Evolutionary conservation across 2,329 filamentous ascomycete genomes (phyloP).

Genomic region (Alternaria conjuncta): DNA sequence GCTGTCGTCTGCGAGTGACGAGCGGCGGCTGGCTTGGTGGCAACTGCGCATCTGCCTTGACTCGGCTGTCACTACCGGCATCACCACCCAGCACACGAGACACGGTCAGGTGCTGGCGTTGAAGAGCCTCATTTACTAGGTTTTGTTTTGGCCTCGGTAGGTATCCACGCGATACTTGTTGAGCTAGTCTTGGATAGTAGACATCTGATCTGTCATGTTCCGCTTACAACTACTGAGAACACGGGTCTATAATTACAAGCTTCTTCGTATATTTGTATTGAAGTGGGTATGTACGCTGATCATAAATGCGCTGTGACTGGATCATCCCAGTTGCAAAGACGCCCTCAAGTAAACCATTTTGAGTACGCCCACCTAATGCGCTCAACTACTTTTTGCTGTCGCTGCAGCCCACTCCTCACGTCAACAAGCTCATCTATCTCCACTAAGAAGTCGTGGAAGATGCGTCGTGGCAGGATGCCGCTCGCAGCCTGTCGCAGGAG

Average conservation of each 20-base stretch:
- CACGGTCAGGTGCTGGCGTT: background rate
- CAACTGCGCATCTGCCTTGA: slow-evolving; percentile 8
- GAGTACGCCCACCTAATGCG: slow-evolving; percentile 91
- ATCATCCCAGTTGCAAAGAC: background rate
- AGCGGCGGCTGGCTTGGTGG: slow-evolving; percentile 5
- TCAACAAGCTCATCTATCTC: slow-evolving; percentile 88
- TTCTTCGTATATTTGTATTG: background rate
- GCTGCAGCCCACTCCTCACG: slow-evolving; percentile 74
- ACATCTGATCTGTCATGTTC: background rate
- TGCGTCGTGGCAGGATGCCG: slow-evolving; percentile 72
- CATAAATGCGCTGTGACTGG: background rate
- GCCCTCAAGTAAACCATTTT: slow-evolving; percentile 64
- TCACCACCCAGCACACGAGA: background rate
- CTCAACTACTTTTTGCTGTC: slow-evolving; percentile 79
- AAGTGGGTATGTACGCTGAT: background rate
- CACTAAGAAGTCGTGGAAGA: slow-evolving; percentile 84
- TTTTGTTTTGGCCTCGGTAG: background rate
- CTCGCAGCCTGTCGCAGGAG: slow-evolving; percentile 74
- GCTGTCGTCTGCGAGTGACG: slow-evolving; percentile 2
- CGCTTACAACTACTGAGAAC: background rate
- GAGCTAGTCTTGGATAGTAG: background rate
- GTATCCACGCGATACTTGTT: background rate
- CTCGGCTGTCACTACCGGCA: background rate
- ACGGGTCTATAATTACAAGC: background rate
- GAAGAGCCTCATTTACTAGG: background rate